Conservation (phyloP, 2,329 filamentous ascomycete species). For the Lecanosticta acicola region DNA sequence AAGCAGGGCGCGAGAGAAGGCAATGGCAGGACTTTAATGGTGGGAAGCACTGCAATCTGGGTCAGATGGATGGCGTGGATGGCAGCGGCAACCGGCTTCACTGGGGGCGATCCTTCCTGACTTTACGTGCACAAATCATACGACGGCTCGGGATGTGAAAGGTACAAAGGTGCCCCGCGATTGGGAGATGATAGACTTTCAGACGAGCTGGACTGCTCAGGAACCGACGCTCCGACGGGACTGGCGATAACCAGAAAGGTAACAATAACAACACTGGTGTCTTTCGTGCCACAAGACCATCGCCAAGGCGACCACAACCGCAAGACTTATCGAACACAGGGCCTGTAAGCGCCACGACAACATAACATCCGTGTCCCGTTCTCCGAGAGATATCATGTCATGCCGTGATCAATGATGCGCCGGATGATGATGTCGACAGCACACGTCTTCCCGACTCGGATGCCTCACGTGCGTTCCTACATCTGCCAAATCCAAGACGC, state of each 20-base stretch:
- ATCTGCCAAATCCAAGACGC: background rate
- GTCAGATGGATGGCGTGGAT: conserved; percentile 1
- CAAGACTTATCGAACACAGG: too few relatives aligned
- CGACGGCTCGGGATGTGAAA: background rate
- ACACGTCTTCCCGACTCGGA: background rate
- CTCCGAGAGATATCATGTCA: conserved; percentile 1
- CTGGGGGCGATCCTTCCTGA: background rate
- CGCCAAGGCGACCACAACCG: conserved; percentile 8
- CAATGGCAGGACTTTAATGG: conserved; percentile 2
- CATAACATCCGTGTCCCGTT: too few relatives aligned
- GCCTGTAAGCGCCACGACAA: too few relatives aligned
- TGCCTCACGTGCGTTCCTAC: background rate
- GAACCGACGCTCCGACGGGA: background rate
- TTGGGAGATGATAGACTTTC: background rate
- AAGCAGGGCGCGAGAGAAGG: background rate
- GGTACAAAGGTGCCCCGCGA: background rate
- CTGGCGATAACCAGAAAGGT: background rate
- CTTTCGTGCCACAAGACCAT: conserved; percentile 2
- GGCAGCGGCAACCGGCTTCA: background rate
- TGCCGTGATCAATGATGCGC: background rate
- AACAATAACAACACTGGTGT: background rate
- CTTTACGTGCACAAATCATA: conserved; percentile 1
- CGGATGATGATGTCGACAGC: background rate
- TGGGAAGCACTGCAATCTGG: background rate
- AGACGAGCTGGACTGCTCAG: background rate